Evolutionary conservation across 768 basidiomycete species (phyloP).

Genomic region (Rhodosporidiobolus sp.): DNA sequence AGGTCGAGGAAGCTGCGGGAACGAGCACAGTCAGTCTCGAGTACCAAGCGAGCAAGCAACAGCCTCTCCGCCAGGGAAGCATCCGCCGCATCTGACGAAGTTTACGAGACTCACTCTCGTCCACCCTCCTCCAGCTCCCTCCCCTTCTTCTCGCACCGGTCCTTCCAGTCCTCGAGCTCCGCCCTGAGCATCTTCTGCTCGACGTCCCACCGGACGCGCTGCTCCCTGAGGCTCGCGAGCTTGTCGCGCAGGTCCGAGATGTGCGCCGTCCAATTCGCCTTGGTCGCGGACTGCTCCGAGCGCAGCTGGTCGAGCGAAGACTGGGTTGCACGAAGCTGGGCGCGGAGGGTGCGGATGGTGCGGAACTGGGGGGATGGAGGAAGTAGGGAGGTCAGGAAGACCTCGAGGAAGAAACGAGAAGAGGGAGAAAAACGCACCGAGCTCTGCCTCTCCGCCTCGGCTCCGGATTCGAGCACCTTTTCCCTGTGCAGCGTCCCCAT

Average conservation of each 20-base stretch:
- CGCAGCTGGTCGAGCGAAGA: constrained; percentile 70
- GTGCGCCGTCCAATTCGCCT: constrained; percentile 79
- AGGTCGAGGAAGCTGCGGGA: constrained; percentile 62
- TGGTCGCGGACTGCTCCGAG: constrained; percentile 66
- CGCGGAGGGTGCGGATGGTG: constrained; percentile 46
- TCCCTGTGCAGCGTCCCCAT: constrained; percentile 76
- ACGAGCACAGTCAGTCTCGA: neutral
- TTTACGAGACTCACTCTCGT: constrained; percentile 44
- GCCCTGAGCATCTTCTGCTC: constrained; percentile 68
- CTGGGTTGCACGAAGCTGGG: constrained; percentile 65
- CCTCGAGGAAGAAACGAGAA: constrained; percentile 17
- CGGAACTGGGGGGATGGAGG: constrained; percentile 2
- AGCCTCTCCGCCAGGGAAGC: too few relatives aligned
- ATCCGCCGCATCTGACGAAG: neutral
- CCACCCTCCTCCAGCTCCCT: constrained; percentile 48
- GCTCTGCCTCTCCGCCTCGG: constrained; percentile 76
- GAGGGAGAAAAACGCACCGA: constrained; percentile 55
- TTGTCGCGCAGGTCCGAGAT: constrained; percentile 75
- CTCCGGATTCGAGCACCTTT: constrained; percentile 66
- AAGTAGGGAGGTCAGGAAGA: neutral
- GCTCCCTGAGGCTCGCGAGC: constrained; percentile 68
- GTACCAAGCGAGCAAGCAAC: too few relatives aligned
- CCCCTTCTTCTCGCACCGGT: constrained; percentile 48
- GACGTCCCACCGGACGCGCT: constrained; percentile 70
- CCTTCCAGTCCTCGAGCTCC: constrained; percentile 68